Percentiles rank a stretch among this genome's conserved stretches.
phyloP scores from a whole-genome alignment of 352 stramenopile species.

The Phytophthora sp. region DNA sequence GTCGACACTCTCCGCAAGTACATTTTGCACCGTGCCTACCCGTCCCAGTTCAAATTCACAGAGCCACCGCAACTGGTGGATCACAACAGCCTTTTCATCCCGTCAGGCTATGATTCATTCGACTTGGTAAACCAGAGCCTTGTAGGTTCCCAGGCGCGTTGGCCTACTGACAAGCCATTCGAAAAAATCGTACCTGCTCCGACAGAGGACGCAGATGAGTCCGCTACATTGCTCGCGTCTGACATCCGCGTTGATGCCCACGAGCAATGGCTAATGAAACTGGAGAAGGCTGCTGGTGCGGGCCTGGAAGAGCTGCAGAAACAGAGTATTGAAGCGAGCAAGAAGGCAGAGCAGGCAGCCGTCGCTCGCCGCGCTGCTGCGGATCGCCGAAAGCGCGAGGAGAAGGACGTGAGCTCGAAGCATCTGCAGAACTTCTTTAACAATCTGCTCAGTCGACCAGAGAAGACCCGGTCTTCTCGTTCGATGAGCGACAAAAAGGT shows the following conservation, averaged over 20 bases:
- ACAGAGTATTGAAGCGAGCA: constrained; percentile 85
- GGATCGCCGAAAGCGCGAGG: constrained; percentile 78
- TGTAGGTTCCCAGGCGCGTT: constrained; percentile 75
- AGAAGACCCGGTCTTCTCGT: constrained; percentile 81
- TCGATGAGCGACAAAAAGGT: constrained; percentile 72
- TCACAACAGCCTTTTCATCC: constrained; percentile 71
- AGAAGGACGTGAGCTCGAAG: constrained; percentile 87
- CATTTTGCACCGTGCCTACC: constrained; percentile 73
- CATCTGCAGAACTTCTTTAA: constrained; percentile 91
- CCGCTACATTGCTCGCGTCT: constrained; percentile 29
- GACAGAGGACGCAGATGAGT: constrained; percentile 43
- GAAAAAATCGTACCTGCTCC: constrained; percentile 81
- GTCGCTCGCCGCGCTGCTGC: constrained; percentile 67
- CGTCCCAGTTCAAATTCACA: constrained; percentile 74
- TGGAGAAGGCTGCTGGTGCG: constrained; percentile 80
- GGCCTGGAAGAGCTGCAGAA: constrained; percentile 85
- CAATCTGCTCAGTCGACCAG: constrained; percentile 82
- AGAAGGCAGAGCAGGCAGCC: constrained; percentile 74
- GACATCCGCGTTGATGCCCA: constrained; percentile 75
- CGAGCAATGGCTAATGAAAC: constrained; percentile 81
- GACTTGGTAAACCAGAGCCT: constrained; percentile 79
- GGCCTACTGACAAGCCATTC: constrained; percentile 78
- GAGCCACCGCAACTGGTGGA: constrained; percentile 78
- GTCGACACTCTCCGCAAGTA: constrained; percentile 79
- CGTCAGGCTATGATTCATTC: constrained; percentile 82